Conservation (phyloP, 805 yeast genomes). For the Torulaspora delbrueckii region DNA sequence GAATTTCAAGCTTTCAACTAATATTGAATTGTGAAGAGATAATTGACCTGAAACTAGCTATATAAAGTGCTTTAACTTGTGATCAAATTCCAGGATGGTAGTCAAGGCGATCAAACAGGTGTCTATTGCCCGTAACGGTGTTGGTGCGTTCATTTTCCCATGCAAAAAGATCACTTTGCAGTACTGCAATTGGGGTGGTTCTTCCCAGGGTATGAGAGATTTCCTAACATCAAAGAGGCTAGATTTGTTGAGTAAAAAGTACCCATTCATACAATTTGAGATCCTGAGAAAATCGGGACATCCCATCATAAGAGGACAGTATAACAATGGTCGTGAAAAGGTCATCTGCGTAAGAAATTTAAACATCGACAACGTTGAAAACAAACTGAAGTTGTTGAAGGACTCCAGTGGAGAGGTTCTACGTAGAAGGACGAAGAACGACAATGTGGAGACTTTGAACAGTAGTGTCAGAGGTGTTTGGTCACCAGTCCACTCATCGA, state of each 20-base stretch:
- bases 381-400: slow-evolving; percentile 57
- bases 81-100: slow-evolving; percentile 20
- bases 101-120: slow-evolving; percentile 56
- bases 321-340: slow-evolving; percentile 44
- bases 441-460: slow-evolving; percentile 77
- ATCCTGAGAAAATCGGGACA: slow-evolving; percentile 73
- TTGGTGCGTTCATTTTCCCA: slow-evolving; percentile 67
- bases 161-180: slow-evolving; percentile 72
- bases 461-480: slow-evolving; percentile 91
- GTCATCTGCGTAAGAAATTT: slow-evolving; percentile 75
- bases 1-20: not conserved
- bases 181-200: slow-evolving; percentile 95
- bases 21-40: not conserved
- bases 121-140: slow-evolving; percentile 67
- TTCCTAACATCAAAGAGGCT: slow-evolving; percentile 52
- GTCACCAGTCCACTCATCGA: slow-evolving; percentile 80
- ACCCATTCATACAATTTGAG: slow-evolving; percentile 69
- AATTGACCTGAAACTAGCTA: not conserved
- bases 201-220: slow-evolving; percentile 77
- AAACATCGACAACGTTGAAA: slow-evolving; percentile 53
- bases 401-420: slow-evolving; percentile 65
- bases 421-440: slow-evolving; percentile 55
- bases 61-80: not conserved
- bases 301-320: slow-evolving; percentile 65
- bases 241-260: slow-evolving; percentile 49